Evolutionary conservation across 192 early-diverging fungal genomes (phyloP).

Genomic region (Backusella luteola): DNA sequence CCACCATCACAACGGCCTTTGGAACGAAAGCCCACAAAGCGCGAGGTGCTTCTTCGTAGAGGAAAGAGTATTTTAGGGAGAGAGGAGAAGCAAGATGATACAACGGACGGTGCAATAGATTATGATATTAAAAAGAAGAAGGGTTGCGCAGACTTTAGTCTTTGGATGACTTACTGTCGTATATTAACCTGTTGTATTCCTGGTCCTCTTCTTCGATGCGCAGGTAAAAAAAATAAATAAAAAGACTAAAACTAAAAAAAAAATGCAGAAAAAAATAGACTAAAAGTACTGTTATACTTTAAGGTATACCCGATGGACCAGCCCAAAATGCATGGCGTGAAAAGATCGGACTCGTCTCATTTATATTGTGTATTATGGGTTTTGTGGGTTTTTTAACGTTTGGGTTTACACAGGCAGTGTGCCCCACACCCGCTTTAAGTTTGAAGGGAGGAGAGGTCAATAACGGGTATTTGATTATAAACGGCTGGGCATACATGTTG

Average conservation of each 20-base stretch:
- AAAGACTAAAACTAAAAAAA: not conserved
- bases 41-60: constrained; percentile 39
- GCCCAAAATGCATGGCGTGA: constrained; percentile 85
- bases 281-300: not conserved
- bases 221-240: constrained; percentile 34
- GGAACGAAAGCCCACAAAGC: constrained; percentile 12
- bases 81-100: constrained; percentile 27
- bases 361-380: constrained; percentile 73
- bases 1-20: not conserved
- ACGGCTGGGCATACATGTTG: constrained; percentile 66
- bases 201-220: constrained; percentile 30
- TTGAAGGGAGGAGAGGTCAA: constrained; percentile 36
- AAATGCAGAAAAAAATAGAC: not conserved
- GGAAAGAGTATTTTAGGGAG: constrained; percentile 41
- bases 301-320: constrained; percentile 29
- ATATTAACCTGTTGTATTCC: constrained; percentile 45
- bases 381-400: constrained; percentile 85
- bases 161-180: constrained; percentile 43
- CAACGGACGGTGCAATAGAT: constrained; percentile 1
- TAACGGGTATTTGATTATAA: constrained; percentile 50
- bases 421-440: constrained; percentile 35
- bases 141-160: constrained; percentile 19
- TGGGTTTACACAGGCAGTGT: constrained; percentile 70
- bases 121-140: not conserved
- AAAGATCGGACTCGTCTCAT: constrained; percentile 83